These are phyloP conservation scores for Cyclotella cryptica DNA, from an alignment of 108 stramenopile species.

Conservation along the genomic window DNA sequence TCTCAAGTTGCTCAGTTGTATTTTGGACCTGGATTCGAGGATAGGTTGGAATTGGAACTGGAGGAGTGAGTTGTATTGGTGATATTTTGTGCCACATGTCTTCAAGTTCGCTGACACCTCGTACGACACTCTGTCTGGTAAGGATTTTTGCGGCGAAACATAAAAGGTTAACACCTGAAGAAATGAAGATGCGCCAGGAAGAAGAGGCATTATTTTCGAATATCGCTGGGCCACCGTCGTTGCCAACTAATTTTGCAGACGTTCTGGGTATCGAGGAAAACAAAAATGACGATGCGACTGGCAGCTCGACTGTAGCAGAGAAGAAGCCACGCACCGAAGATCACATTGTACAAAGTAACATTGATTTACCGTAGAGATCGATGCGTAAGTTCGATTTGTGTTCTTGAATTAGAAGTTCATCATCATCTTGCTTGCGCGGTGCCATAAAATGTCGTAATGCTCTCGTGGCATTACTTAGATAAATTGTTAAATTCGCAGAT, in stretches of 20 bases:
- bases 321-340: no score
- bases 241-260: slow-evolving; percentile 14
- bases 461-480: no score
- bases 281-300: background rate
- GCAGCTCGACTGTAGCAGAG: no score
- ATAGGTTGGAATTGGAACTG: slow-evolving; percentile 82
- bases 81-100: background rate
- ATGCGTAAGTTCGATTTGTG: no score
- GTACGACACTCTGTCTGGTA: background rate
- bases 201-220: slow-evolving; percentile 64
- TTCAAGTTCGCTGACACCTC: background rate
- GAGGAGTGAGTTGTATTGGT: slow-evolving; percentile 64
- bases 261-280: slow-evolving; percentile 3
- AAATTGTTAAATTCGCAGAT: no score
- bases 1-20: slow-evolving; percentile 72
- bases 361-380: no score
- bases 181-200: slow-evolving; percentile 53
- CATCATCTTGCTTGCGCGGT: no score
- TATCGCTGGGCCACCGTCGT: slow-evolving; percentile 43
- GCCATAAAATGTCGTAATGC: no score
- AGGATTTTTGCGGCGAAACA: slow-evolving; percentile 52
- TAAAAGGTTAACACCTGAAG: slow-evolving; percentile 51
- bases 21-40: slow-evolving; percentile 90
- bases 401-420: no score
- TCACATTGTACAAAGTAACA: no score